Evolutionary conservation across 345 rosid species (phyloP).

Genomic region (Stellera chamaejasme): DNA sequence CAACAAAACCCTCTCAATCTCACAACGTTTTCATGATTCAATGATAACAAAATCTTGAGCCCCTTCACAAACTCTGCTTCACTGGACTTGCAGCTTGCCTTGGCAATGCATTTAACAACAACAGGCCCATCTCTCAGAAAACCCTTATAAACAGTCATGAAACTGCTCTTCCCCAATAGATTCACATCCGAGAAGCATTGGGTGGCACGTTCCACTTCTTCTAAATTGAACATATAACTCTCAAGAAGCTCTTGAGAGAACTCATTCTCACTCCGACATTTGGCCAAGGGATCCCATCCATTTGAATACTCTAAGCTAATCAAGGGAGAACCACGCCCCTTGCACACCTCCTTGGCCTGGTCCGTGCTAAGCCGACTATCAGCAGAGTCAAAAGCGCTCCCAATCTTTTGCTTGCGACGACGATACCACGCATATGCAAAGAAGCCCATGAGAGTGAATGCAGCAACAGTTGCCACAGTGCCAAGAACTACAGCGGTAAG

Average conservation of each 20-base stretch:
- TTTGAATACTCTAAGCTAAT: conserved; percentile 81
- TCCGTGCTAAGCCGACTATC: conserved; percentile 66
- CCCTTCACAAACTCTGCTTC: conserved; percentile 81
- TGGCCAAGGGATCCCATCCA: conserved; percentile 91
- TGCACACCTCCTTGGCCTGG: conserved; percentile 44
- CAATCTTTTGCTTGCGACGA: conserved; percentile 61
- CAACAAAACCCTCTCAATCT: conserved; percentile 89
- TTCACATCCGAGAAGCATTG: conserved; percentile 80
- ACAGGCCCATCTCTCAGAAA: conserved; percentile 75
- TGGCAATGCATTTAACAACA: conserved; percentile 72
- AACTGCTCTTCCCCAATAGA: conserved; percentile 63
- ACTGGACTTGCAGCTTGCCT: conserved; percentile 78
- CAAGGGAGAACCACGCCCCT: conserved; percentile 64
- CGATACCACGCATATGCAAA: conserved; percentile 50
- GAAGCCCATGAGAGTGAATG: conserved; percentile 32
- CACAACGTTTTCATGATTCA: conserved; percentile 77
- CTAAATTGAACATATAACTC: conserved; percentile 87
- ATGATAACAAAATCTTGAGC: conserved; percentile 51
- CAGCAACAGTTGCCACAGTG: conserved; percentile 31
- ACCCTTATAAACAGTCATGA: conserved; percentile 75
- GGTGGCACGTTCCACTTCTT: conserved; percentile 91
- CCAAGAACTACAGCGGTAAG: conserved; percentile 42
- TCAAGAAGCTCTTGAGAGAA: conserved; percentile 76
- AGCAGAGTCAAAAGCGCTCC: conserved; percentile 42
- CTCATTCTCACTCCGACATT: conserved; percentile 41